A percentile compares a stretch with the other conserved stretches of the same genome.
Conservation (phyloP, 257 asterid genomes). For the Handroanthus guayacan region DNA sequence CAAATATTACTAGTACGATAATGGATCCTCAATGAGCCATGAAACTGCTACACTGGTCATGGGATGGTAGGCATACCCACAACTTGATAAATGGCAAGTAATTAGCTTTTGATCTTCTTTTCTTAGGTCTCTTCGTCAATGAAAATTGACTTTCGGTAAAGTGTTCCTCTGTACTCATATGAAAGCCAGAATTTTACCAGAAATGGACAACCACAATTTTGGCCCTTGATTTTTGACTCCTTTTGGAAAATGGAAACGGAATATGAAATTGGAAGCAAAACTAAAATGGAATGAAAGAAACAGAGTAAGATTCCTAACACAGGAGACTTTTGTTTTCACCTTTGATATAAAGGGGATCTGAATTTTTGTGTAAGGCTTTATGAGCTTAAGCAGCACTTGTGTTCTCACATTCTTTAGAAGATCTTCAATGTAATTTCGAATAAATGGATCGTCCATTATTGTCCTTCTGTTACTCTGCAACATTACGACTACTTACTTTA, state of each 20-base stretch:
- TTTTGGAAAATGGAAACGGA: constrained; percentile 3
- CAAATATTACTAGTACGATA: constrained; percentile 7
- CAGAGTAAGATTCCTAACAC: constrained; percentile 5
- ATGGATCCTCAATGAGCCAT: background rate
- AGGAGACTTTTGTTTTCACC: constrained; percentile 48
- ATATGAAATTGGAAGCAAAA: background rate
- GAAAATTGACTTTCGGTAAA: background rate
- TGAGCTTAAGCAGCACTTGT: constrained; percentile 95
- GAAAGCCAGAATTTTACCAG: background rate
- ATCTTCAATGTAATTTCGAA: constrained; percentile 96
- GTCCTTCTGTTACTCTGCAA: constrained; percentile 95
- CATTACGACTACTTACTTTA: constrained; percentile 25
- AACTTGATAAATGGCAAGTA: background rate
- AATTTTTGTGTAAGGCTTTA: constrained; percentile 95
- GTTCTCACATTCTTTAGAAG: constrained; percentile 97
- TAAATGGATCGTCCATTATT: constrained; percentile 97
- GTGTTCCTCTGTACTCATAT: background rate
- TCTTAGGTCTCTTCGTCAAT: background rate
- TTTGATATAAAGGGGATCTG: constrained; percentile 95
- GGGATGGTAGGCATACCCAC: background rate
- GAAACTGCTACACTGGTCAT: background rate
- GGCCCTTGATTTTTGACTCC: background rate
- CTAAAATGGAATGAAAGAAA: background rate
- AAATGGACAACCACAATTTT: background rate
- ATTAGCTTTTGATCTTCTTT: background rate